A percentile compares a stretch with the other conserved stretches of the same genome.
phyloP scores from a whole-genome alignment of 169 alveolate species.

The Eimeria praecox region DNA sequence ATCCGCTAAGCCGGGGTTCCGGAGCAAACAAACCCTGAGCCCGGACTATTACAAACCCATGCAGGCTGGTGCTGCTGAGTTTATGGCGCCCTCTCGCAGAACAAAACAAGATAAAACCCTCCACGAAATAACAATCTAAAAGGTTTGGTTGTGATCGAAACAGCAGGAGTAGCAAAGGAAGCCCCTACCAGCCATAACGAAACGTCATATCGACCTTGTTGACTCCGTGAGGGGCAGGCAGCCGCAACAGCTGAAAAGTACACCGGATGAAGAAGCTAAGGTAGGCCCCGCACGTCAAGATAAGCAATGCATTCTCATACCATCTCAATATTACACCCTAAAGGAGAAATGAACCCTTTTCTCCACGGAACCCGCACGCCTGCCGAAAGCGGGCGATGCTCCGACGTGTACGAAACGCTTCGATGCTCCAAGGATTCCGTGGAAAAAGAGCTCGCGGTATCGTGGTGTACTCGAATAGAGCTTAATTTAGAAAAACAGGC shows the following conservation, averaged over 20 bases:
- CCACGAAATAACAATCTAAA: background rate
- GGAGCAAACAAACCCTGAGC: constrained; percentile 6
- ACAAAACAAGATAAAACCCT: background rate
- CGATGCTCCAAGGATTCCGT: constrained; percentile 51
- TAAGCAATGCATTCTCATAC: constrained; percentile 53
- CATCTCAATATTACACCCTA: constrained; percentile 29
- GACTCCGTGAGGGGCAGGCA: constrained; percentile 75
- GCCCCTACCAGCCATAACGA: background rate
- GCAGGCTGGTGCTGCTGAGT: constrained; percentile 39
- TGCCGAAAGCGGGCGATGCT: constrained; percentile 55
- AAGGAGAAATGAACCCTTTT: background rate
- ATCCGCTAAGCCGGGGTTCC: constrained; percentile 20
- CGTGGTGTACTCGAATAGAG: constrained; percentile 16
- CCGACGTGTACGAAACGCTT: constrained; percentile 68
- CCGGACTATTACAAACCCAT: background rate
- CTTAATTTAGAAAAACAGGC: background rate
- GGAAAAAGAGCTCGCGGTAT: constrained; percentile 46
- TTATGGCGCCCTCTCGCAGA: background rate
- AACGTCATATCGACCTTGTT: constrained; percentile 10
- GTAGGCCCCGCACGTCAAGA: constrained; percentile 39
- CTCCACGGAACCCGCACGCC: constrained; percentile 29
- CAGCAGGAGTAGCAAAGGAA: background rate
- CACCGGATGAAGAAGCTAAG: background rate
- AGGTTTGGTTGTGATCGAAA: background rate
- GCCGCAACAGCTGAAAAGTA: constrained; percentile 18